Percentiles rank a stretch among this genome's conserved stretches.
Evolutionary conservation across 2,329 filamentous ascomycete species (phyloP).

Genomic region (Thelonectria rubi): DNA sequence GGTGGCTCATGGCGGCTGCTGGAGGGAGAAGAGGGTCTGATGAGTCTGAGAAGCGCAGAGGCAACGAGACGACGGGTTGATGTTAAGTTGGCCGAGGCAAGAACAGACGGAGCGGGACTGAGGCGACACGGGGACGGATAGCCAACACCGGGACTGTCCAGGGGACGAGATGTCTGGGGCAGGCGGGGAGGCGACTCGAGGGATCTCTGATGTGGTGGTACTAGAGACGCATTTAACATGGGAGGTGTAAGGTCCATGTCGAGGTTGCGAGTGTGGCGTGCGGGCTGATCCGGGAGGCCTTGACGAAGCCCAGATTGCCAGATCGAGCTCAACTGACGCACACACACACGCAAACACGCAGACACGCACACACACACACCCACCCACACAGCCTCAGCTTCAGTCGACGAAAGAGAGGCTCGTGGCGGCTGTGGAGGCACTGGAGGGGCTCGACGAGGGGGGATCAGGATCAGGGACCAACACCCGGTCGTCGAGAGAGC

Average conservation of each 20-base stretch:
- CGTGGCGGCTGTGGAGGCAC: background rate
- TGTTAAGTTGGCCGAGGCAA: slow-evolving; percentile 51
- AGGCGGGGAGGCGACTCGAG: slow-evolving; percentile 43
- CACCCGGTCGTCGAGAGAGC: slow-evolving; percentile 24
- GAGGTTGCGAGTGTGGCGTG: slow-evolving; percentile 40
- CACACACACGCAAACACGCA: slow-evolving; percentile 8
- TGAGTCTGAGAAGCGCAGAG: slow-evolving; percentile 43
- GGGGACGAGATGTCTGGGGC: slow-evolving; percentile 40
- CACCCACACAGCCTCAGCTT: slow-evolving; percentile 11
- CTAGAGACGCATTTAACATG: slow-evolving; percentile 55
- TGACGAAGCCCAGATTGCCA: slow-evolving; percentile 39
- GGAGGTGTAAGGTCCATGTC: slow-evolving; percentile 62
- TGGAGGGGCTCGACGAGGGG: background rate
- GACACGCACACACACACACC: slow-evolving; percentile 2
- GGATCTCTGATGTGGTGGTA: slow-evolving; percentile 44
- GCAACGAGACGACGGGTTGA: slow-evolving; percentile 51
- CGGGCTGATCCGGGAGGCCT: slow-evolving; percentile 39
- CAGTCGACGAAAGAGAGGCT: slow-evolving; percentile 21
- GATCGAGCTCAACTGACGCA: slow-evolving; percentile 30
- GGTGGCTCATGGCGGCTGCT: slow-evolving; percentile 51
- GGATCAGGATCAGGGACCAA: slow-evolving; percentile 14
- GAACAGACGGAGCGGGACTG: slow-evolving; percentile 55
- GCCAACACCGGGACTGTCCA: slow-evolving; percentile 52
- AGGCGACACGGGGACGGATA: slow-evolving; percentile 57
- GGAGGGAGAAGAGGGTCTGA: slow-evolving; percentile 31